phyloP scores from a whole-genome alignment of 2,329 filamentous ascomycete genomes.

The Diaporthe vexans region DNA sequence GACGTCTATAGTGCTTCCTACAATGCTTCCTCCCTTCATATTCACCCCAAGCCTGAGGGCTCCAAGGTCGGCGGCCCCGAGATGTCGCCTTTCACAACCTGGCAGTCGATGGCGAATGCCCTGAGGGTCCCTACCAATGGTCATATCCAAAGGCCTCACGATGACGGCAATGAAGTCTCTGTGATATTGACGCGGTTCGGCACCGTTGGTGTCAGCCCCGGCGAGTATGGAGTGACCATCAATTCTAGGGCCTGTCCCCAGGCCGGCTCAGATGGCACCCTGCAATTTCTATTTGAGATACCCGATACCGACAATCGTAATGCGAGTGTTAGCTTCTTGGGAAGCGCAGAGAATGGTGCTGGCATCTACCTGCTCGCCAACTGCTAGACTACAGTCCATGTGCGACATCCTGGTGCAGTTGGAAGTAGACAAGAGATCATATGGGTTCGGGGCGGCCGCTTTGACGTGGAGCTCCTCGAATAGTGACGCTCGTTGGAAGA shows the following conservation, averaged over 20 bases:
- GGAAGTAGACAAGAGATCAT: background rate
- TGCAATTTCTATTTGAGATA: conserved; percentile 41
- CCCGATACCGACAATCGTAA: conserved; percentile 39
- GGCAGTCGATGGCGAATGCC: conserved; percentile 39
- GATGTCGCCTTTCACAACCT: conserved; percentile 40
- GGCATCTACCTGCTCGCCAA: conserved; percentile 40
- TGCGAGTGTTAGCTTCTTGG: conserved; percentile 40
- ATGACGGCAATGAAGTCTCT: background rate
- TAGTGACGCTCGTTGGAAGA: background rate
- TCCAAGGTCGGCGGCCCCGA: conserved; percentile 22
- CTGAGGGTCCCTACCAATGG: conserved; percentile 26
- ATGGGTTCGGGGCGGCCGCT: background rate
- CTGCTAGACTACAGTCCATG: conserved; percentile 24
- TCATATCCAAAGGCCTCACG: conserved; percentile 15
- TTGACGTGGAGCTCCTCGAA: background rate
- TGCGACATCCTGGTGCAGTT: background rate
- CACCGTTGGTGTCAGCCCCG: conserved; percentile 38
- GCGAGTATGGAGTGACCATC: conserved; percentile 40
- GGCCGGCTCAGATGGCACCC: conserved; percentile 6
- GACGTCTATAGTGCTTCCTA: conserved; percentile 42
- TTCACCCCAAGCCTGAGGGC: conserved; percentile 5
- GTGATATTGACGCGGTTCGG: conserved; percentile 38
- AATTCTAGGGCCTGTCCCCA: conserved; percentile 40
- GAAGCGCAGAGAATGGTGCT: conserved; percentile 31
- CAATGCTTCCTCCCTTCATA: conserved; percentile 26